Percentiles rank a stretch among this genome's conserved stretches.
Evolutionary conservation across 2,329 filamentous ascomycete genomes (phyloP).

Genomic region (Fonsecaea multimorphosa): DNA sequence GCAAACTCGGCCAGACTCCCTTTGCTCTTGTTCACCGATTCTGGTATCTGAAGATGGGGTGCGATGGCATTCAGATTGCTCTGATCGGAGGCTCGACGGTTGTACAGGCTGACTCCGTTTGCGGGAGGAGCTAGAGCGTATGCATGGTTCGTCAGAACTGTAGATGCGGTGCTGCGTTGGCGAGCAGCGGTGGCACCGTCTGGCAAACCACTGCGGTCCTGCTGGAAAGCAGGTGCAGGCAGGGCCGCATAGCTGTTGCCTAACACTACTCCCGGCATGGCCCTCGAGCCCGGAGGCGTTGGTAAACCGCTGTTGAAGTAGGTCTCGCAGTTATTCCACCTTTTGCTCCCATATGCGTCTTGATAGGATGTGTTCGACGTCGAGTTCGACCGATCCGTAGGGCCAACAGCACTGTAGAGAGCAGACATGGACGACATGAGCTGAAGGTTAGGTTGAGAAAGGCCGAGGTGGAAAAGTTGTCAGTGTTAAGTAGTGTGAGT

Average conservation of each 20-base stretch:
- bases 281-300: slow-evolving; percentile 37
- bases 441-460: background rate
- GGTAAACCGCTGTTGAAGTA: slow-evolving; percentile 37
- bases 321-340: slow-evolving; percentile 27
- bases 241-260: slow-evolving; percentile 29
- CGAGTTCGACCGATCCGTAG: slow-evolving; percentile 27
- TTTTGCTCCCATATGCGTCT: slow-evolving; percentile 27
- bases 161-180: slow-evolving; percentile 9
- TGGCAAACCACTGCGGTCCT: slow-evolving; percentile 5
- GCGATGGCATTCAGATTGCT: slow-evolving; percentile 48
- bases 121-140: slow-evolving; percentile 20
- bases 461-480: slow-evolving; percentile 4
- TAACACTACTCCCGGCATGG: slow-evolving; percentile 34
- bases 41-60: slow-evolving; percentile 70
- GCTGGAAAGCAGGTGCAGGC: slow-evolving; percentile 18
- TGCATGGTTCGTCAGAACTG: slow-evolving; percentile 13
- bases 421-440: slow-evolving; percentile 34
- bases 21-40: slow-evolving; percentile 74
- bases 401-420: slow-evolving; percentile 20
- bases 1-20: slow-evolving; percentile 83
- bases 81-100: slow-evolving; percentile 21
- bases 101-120: slow-evolving; percentile 15
- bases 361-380: slow-evolving; percentile 18
- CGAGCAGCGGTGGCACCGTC: slow-evolving; percentile 11
- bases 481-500: slow-evolving; percentile 13